A percentile compares a stretch with the other conserved stretches of the same genome.
Evolutionary conservation across 2,329 filamentous ascomycete genomes (phyloP).

Genomic region (Neobulgaria alba): DNA sequence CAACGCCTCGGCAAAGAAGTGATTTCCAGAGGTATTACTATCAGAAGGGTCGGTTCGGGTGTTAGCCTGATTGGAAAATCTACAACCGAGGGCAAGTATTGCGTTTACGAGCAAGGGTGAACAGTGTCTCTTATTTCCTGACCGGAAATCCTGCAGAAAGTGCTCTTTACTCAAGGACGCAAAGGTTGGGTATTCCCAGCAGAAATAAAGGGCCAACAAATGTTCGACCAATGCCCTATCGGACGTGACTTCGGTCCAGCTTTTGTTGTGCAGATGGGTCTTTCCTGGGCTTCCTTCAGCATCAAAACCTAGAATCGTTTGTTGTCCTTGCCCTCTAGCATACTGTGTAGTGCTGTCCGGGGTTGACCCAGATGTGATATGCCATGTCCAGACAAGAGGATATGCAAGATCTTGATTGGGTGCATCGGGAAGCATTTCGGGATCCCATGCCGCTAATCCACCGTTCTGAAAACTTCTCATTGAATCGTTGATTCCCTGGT

Average conservation of each 20-base stretch:
- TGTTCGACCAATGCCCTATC: constrained; percentile 53
- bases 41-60: constrained; percentile 53
- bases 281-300: constrained; percentile 51
- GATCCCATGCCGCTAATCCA: constrained; percentile 27
- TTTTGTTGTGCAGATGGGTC: constrained; percentile 55
- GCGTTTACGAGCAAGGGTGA: constrained; percentile 35
- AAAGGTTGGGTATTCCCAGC: constrained; percentile 70
- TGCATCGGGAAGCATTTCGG: constrained; percentile 11
- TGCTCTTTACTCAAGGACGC: constrained; percentile 52
- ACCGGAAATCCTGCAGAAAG: constrained; percentile 21
- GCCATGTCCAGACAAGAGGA: constrained; percentile 36
- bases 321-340: constrained; percentile 38
- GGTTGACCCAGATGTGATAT: constrained; percentile 8
- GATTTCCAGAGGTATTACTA: constrained; percentile 57
- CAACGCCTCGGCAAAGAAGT: constrained; percentile 64
- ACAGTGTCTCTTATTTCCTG: constrained; percentile 17
- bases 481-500: background rate
- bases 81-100: constrained; percentile 47
- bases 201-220: constrained; percentile 60
- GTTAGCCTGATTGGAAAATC: constrained; percentile 58
- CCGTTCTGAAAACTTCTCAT: constrained; percentile 1
- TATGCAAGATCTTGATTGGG: constrained; percentile 36
- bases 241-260: constrained; percentile 56
- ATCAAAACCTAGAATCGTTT: constrained; percentile 49
- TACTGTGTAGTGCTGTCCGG: constrained; percentile 11